Percentiles rank a stretch among this genome's conserved stretches.
Evolutionary conservation across 192 early-diverging fungal genomes (phyloP).

Genomic region (Anaeromyces robustus): DNA sequence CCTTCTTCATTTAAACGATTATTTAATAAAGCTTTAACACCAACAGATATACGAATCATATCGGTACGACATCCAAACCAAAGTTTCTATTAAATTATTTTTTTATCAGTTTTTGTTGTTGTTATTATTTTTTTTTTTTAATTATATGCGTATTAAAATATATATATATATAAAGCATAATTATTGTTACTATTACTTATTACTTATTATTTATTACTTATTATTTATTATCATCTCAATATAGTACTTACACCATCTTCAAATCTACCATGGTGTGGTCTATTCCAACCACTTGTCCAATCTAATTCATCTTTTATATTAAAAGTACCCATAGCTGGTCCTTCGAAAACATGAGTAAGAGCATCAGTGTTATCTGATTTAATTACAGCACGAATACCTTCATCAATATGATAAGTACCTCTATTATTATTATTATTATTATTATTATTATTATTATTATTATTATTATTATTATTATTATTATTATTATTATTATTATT

Average conservation of each 20-base stretch:
- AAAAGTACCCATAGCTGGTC: not conserved
- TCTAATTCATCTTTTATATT: not conserved
- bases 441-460: too few relatives aligned
- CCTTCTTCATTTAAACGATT: not conserved
- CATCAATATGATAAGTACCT: not conserved
- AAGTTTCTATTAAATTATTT: not conserved
- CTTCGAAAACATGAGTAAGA: not conserved
- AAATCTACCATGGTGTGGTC: not conserved
- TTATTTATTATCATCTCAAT: not conserved
- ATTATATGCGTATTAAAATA: too few relatives aligned
- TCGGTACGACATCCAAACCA: not conserved
- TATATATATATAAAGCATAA: too few relatives aligned
- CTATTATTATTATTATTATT: not conserved
- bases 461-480: too few relatives aligned
- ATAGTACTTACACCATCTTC: not conserved
- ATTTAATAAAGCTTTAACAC: not conserved
- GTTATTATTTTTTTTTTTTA: too few relatives aligned
- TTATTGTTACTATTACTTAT: too few relatives aligned
- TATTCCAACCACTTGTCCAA: not conserved
- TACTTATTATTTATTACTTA: too few relatives aligned
- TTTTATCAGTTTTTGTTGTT: too few relatives aligned
- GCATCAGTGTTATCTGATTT: not conserved
- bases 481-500: too few relatives aligned
- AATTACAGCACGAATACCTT: not conserved
- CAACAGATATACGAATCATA: not conserved